Evolutionary conservation across 768 basidiomycete species (phyloP), one percentile per base, ranked within the genome.

Genomic region (Boletus rufocinnamomeus): DNA sequence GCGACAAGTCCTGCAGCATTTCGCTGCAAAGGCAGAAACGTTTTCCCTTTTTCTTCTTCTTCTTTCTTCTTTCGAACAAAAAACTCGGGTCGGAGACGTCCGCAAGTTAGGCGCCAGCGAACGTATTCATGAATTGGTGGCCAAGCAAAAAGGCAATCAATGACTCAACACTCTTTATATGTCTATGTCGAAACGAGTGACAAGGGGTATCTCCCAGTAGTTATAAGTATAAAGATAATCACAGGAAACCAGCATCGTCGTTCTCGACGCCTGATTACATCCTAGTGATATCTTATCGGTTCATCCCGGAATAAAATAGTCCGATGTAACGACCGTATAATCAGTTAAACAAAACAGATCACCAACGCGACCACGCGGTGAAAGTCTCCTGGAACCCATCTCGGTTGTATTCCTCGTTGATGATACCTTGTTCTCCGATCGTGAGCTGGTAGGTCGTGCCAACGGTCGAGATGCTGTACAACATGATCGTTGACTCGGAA

Each of bases 1-100:
- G 86, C 74, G 90, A 85, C 73, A 93, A 76, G 84, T 92, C 90
- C 82, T 91, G 87, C 82, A 93, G 90, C 90, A 93, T 93, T 79
- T 77, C 89, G 83, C 85, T 84, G 85, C 71, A 38, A 52, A 40
- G 37, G 50, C 61, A 58, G 41, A 62, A 44, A 37, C 30, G 56
- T 23, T 3, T 45, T 53, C 41, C 38, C 21, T 41, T 51, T 57
- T 52, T 54, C 50, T 58, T 56, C 34, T 43, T 35, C 32, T 13
- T 13, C 32, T 34, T 13, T 13, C 32, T 34, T 13, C 30, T 30
- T 30, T 57, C 45, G 54, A 54, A 56, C 57, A 21, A 50, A 51
- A 41, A 43, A 35, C n/a, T n/a, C n/a, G n/a, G 17, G 48, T 66
- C 57, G 52, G 43, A 66, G 50, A 62, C 62, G 59, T 51, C 35